A percentile compares a stretch with the other conserved stretches of the same genome.
Conservation (phyloP, 345 rosid genomes). For the Excoecaria agallocha region DNA sequence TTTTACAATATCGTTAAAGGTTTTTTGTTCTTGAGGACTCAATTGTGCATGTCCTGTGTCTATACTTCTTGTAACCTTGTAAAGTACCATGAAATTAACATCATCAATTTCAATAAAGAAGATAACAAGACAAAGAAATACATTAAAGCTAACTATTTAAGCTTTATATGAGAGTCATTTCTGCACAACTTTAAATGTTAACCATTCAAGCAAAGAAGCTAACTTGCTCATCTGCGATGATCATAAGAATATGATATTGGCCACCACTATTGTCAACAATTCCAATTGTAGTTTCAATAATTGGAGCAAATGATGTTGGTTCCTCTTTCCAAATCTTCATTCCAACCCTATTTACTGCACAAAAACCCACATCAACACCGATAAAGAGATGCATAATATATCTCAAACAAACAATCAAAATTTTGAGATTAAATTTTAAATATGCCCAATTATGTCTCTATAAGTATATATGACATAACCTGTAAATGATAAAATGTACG, state of each 20-base stretch:
- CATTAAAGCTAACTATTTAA: not conserved
- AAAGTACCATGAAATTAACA: not conserved
- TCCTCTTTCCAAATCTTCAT: not conserved
- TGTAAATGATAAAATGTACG: no score
- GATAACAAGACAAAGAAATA: not conserved
- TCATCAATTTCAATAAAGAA: not conserved
- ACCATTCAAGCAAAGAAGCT: not conserved
- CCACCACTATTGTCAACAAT: constrained; percentile 29
- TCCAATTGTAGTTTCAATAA: constrained; percentile 18
- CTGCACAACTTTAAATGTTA: not conserved
- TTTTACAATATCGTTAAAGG: constrained; percentile 22
- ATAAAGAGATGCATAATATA: no score
- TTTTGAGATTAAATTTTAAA: no score
- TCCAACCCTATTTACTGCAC: not conserved
- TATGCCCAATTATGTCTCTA: no score
- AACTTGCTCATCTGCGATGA: constrained; percentile 30
- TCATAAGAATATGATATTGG: constrained; percentile 26
- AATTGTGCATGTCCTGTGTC: constrained; percentile 9
- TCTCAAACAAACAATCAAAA: no score
- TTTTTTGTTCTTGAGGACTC: constrained; percentile 23
- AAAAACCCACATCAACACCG: not conserved
- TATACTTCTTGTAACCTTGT: constrained; percentile 26
- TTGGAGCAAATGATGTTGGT: constrained; percentile 31
- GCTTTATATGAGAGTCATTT: not conserved
- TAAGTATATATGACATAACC: no score